phyloP scores from a whole-genome alignment of 306 rosid species.

The Dalbergia cochinchinensis region DNA sequence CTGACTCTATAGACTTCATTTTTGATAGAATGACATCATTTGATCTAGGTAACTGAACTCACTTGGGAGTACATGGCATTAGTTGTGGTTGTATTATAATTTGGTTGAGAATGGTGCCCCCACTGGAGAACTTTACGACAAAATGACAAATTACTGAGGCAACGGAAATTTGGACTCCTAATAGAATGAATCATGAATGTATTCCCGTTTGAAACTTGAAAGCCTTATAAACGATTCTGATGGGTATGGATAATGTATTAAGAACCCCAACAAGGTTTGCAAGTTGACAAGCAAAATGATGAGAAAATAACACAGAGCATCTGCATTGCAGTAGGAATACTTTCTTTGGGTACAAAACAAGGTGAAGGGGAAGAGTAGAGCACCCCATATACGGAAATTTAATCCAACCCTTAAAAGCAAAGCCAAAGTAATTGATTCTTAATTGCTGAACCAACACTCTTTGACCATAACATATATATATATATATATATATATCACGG shows the following conservation, averaged over 20 bases:
- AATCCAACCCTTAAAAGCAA: background rate
- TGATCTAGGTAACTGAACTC: background rate
- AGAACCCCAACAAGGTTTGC: background rate
- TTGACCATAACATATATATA: background rate
- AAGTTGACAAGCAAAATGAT: background rate
- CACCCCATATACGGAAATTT: background rate
- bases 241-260: background rate
- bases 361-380: background rate
- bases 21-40: background rate
- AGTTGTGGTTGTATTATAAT: background rate
- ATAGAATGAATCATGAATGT: background rate
- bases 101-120: background rate
- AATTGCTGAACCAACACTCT: background rate
- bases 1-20: background rate
- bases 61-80: background rate
- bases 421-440: conserved; percentile 8
- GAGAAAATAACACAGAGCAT: conserved; percentile 1
- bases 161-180: background rate
- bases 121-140: background rate
- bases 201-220: background rate
- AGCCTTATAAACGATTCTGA: background rate
- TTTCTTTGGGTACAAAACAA: conserved; percentile 11
- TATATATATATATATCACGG: background rate
- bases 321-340: background rate
- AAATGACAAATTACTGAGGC: conserved; percentile 1